Evolutionary conservation across 2,329 filamentous ascomycete species (phyloP).

Genomic region (Emmonsiellopsis sp.): DNA sequence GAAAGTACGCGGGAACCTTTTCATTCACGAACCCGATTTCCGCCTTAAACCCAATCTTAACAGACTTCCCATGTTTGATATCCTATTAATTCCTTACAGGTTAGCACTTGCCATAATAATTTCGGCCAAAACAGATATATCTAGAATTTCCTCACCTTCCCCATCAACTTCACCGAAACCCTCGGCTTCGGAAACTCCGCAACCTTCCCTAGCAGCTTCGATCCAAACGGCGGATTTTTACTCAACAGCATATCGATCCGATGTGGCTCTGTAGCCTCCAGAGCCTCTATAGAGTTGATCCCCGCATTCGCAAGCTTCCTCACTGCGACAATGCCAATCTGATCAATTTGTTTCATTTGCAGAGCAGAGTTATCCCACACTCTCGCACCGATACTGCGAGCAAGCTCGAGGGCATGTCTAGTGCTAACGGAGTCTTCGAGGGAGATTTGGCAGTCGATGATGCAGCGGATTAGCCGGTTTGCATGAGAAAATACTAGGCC

Average conservation of each 20-base stretch:
- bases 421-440: slow-evolving; percentile 57
- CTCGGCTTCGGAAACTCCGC: slow-evolving; percentile 62
- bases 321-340: slow-evolving; percentile 66
- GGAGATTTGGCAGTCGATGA: slow-evolving; percentile 62
- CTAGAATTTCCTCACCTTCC: slow-evolving; percentile 32
- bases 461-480: slow-evolving; percentile 62
- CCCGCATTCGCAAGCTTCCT: slow-evolving; percentile 64
- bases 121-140: slow-evolving; percentile 37
- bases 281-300: slow-evolving; percentile 60
- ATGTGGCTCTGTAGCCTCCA: slow-evolving; percentile 58
- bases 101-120: slow-evolving; percentile 7
- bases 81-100: slow-evolving; percentile 17
- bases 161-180: slow-evolving; percentile 44
- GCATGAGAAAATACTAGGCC: slow-evolving; percentile 57
- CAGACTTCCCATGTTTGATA: slow-evolving; percentile 31
- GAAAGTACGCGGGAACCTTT: slow-evolving; percentile 52
- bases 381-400: slow-evolving; percentile 64
- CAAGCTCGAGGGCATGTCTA: slow-evolving; percentile 64
- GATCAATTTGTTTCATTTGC: slow-evolving; percentile 74
- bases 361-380: slow-evolving; percentile 74
- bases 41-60: slow-evolving; percentile 54
- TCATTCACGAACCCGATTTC: slow-evolving; percentile 65
- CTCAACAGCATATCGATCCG: slow-evolving; percentile 69
- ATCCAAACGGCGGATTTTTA: slow-evolving; percentile 75
- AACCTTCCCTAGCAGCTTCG: slow-evolving; percentile 56